Base-by-base conservation (phyloP, 768 basidiomycete genomes). In the Macrocybe gigantea region DNA sequence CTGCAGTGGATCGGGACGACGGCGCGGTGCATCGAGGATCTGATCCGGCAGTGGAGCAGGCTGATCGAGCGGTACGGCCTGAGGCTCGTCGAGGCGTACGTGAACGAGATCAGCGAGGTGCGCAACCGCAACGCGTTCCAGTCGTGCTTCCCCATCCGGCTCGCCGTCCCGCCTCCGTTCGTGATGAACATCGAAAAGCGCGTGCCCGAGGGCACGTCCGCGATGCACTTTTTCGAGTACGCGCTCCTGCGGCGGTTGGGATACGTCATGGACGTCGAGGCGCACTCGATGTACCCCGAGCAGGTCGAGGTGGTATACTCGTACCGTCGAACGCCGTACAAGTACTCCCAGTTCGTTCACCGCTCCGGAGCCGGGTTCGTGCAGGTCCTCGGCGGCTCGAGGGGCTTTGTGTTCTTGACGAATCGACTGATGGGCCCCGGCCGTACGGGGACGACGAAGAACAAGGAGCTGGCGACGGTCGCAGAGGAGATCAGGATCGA, bases 1-100 rank as follows among this genome's bases (percentile, higher is more conserved):
- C 73, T 99, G 30, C 90, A 95, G 52, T 99, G 96, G 95, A 85
- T 98, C 36, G 93, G 92, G 2, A 88, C 93, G 1, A 93, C 93
- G 1, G 92, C 93, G 15, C 80, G 89, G 14, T 85, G 84, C 53
- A 88, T 98, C 44, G 94, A 97, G 53, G 93, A 95, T 54, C 78
- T 86, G 44, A 73, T 96, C 15, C 80, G 86, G 35, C 75, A 79
- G 44, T 93, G 93, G 88, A 80, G 79, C 47, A 75, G 88, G 36
- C 76, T 79, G 4, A 89, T 94, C 39, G 93, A 95, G 53, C 78
- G 85, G 44, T 93, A 93, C 51, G 95, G 95, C 3, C 72, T 98
- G 47, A 89, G 82, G 61, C 80, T 99, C 7, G 88, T 97, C 15
- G 96, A 98, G 61, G 90, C 90, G 0, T 93, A 93, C 53, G 91